Conservation (phyloP, 495 filamentous ascomycete genomes). For the Darksidea phi region DNA sequence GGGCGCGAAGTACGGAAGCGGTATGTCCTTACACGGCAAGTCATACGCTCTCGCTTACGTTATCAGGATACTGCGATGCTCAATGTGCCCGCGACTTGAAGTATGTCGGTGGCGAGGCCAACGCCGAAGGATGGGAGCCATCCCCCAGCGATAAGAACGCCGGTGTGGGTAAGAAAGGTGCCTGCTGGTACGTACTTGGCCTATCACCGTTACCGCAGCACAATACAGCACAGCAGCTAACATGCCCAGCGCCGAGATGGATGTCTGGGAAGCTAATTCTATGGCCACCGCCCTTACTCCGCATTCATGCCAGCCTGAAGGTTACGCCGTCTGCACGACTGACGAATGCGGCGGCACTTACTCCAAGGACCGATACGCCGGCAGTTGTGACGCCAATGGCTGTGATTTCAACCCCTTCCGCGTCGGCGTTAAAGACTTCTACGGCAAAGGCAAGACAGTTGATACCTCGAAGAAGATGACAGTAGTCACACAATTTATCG, state of each 20-base stretch:
- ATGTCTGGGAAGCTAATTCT: conserved; percentile 39
- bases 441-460: conserved; percentile 54
- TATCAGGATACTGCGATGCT: conserved; percentile 62
- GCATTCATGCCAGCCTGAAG: conserved; percentile 36
- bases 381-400: conserved; percentile 63
- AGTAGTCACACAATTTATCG: conserved; percentile 66
- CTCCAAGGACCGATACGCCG: conserved; percentile 46
- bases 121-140: conserved; percentile 56
- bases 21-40: background rate
- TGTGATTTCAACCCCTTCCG: conserved; percentile 67
- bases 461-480: conserved; percentile 62
- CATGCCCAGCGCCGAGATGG: conserved; percentile 27
- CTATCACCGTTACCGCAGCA: background rate
- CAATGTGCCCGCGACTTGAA: conserved; percentile 57
- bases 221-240: background rate
- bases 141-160: conserved; percentile 61
- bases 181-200: conserved; percentile 25
- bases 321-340: conserved; percentile 34
- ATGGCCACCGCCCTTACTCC: conserved; percentile 41
- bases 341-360: conserved; percentile 36
- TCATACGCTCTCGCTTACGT: conserved; percentile 1
- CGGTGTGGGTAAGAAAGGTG: conserved; percentile 53
- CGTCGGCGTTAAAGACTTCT: conserved; percentile 55
- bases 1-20: conserved; percentile 64
- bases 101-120: conserved; percentile 58